Base-by-base conservation (phyloP, 441 rosid genomes). In the Adansonia gregorii region DNA sequence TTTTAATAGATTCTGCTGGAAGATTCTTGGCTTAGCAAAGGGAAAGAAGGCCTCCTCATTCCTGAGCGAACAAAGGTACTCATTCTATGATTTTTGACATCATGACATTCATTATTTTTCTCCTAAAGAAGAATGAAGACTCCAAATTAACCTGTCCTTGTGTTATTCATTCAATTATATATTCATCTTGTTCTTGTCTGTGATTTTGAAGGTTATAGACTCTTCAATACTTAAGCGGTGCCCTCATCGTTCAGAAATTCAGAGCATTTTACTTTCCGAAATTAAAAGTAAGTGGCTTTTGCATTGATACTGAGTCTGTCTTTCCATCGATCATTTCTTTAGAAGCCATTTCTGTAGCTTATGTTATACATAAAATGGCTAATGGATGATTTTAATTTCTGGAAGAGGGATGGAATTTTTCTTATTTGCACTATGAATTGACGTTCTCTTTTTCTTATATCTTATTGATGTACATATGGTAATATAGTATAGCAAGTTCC, bases 191-290 rank as follows among this genome's bases (percentile, higher is more conserved):
- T n/a, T 54, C 46, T 61, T 5, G 8, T 56, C 48, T 79, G 2
- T 39, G 24, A 22, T 59, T 72, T 76, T 79, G 41, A 83, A 91
- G 95, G 86, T 86, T 49, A 64, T 75, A 67, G 82, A 88, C 55
- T 86, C 86, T 72, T 76, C 70, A 22, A 20, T 86, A 51, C 78
- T 91, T 14, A 82, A 83, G 27, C 91, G 88, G 59, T 91, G 92
- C 74, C 92, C 92, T 3, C 95, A 88, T 84, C 91, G 87, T 65
- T 85, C 88, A 0, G 93, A 89, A 84, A 87, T 89, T 72, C 93
- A 89, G 83, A 87, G 92, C 74, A 73, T 91, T 65, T 87, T 76
- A 8, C 88, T 89, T 39, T 69, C 83, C n/a, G 88, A 86, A 78
- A 82, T 84, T 58, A 84, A 86, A 51, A 72, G 95, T 88, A 76